Conservation (phyloP, 2,329 filamentous ascomycete species). For the Cytospora piceae region DNA sequence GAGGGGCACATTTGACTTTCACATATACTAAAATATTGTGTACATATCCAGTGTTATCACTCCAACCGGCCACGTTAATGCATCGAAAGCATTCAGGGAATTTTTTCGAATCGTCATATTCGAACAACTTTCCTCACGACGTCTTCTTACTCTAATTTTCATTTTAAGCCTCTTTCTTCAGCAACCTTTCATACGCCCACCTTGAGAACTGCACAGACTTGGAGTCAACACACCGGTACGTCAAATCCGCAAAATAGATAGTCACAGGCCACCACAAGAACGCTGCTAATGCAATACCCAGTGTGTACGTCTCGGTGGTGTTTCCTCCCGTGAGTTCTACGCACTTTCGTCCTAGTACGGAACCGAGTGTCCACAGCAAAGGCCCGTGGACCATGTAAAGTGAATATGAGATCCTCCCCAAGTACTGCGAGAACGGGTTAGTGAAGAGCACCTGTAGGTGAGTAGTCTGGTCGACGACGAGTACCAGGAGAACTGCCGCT, state of each 20-base stretch:
- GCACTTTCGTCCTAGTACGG: constrained; percentile 10
- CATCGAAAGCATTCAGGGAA: no score
- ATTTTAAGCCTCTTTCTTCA: constrained; percentile 10
- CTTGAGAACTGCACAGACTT: constrained; percentile 26
- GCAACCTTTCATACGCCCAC: constrained; percentile 27
- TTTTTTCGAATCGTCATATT: no score
- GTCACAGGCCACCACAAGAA: constrained; percentile 27
- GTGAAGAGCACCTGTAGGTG: constrained; percentile 27
- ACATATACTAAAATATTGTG: no score
- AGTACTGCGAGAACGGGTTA: constrained; percentile 26
- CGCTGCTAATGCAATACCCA: constrained; percentile 25
- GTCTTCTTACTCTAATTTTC: constrained; percentile 20
- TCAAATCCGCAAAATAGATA: constrained; percentile 25
- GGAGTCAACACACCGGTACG: constrained; percentile 17
- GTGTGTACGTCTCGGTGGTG: constrained; percentile 7
- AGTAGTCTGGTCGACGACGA: constrained; percentile 12
- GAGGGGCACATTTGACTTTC: no score
- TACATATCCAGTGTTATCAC: no score
- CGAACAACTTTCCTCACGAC: no score
- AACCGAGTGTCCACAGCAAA: constrained; percentile 26
- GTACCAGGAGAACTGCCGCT: constrained; percentile 17
- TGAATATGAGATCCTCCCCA: constrained; percentile 28
- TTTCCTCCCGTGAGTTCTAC: constrained; percentile 16
- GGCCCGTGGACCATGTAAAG: constrained; percentile 29
- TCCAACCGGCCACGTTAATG: no score